Evolutionary conservation across 352 stramenopile genomes (phyloP), one percentile per base, ranked within the genome.

Genomic region (Pythium rhizo-oryzae): DNA sequence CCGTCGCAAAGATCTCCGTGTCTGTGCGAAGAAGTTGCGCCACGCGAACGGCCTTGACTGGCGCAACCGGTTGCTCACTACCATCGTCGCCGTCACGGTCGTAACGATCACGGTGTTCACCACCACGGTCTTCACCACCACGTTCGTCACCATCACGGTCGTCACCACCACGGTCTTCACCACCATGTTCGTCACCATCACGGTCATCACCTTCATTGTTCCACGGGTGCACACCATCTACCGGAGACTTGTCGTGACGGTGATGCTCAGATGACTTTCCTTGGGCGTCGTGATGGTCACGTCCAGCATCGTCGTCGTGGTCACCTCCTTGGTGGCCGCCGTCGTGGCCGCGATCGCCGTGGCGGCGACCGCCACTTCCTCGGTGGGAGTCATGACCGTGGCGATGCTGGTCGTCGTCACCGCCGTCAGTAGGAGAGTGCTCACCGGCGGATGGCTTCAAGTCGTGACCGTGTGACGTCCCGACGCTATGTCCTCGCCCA

Each of bases 1-100:
- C 55, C 12, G 54, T 51, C 1, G 57, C 54, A 25, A 70, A 70
- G 4, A 11, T 23, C 25, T 70, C 63, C 4, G 63, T 70, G 21
- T 64, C 35, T 37, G 50, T 12, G n/a, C 63, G 63, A 6, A 70
- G 47, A 19, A 43, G 28, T 19, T 62, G 28, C 1, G 54, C 63
- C 30, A 52, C 43, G n/a, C 25, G 59, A 56, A 44, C 47, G 12
- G 24, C 35, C 2, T 49, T 51, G 16, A 39, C 8, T 12, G 41
- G 56, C 12, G n/a, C 39, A 41, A 0, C 25, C 16, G 15, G 18
- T 5, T 28, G n/a, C 23, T 30, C 30, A 24, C 4, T 8, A 58
- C 18, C 25, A 16, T 58, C 7, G 5, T 25, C 7, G 4, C 8
- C 30, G 15, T 25, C 51, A 24, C 12, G 7, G 51, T 58, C 51